Evolutionary conservation across 805 yeast genomes (phyloP), one percentile per base, ranked within the genome.

Genomic region (Teunomyces panamensis): DNA sequence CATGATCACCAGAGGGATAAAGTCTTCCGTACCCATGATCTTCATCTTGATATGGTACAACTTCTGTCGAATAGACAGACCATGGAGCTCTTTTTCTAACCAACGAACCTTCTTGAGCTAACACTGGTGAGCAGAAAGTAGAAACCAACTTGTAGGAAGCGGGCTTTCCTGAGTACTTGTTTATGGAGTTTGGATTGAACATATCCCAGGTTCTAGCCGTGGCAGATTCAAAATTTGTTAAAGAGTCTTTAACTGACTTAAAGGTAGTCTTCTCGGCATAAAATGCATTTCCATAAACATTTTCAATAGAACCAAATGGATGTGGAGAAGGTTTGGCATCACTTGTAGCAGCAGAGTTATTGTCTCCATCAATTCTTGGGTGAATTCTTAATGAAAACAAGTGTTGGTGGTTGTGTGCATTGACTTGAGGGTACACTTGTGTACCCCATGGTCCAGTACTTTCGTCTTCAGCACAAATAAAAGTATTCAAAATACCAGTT

Each of bases 351-450:
- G 83, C 85, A 45, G 91, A 83, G 73, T 87, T 87, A 56, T 81
- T 81, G 53, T 83, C 87, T 59, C 94, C 94, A 56, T 87, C 94
- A 52, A 87, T 71, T 75, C 89, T 79, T 56, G 95, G 92, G 63
- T 87, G 87, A 55, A 87, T 64, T 74, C 95, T 79, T 56, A 87
- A 74, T 14, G 89, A 79, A 67, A 87, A 87, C 71, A 87, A 69
- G 71, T 87, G 94, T 76, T 87, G 95, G 70, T 87, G 95, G 68
- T 87, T 86, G 71, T 87, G 92, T 36, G 95, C 95, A 60, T 85
- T 85, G 47, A 84, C 88, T 55, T 80, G 79, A 49, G 94, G 94
- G 65, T 85, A 86, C 45, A 87, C 92, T 57, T 76, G 74, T 29
- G 92, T 84, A 49, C 92, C 95, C 85, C 87, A 87, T 57, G 88